These are phyloP conservation scores for Curvularia hawaiiensis DNA, from an alignment of 2,329 filamentous ascomycete genomes.

Conservation along the genomic window DNA sequence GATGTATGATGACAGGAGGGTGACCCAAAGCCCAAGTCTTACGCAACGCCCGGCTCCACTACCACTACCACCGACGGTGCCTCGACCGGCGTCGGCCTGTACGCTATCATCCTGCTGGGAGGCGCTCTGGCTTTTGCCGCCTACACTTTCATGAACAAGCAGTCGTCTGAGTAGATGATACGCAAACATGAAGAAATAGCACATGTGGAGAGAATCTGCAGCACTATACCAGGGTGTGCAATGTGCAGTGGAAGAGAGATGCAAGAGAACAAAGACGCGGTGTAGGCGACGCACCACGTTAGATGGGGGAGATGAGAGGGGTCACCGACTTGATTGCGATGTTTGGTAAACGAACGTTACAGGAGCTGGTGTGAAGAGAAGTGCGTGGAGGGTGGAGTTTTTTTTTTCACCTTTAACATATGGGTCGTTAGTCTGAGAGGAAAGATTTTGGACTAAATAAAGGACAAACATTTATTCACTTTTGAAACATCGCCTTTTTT, in stretches of 20 bases:
- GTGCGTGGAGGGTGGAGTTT: neutral
- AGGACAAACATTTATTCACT: neutral
- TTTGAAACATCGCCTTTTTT: neutral
- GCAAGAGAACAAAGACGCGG: neutral
- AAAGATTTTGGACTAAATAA: neutral
- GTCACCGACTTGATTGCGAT: neutral
- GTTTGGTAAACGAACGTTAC: neutral
- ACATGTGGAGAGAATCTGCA: neutral
- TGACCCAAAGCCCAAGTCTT: conserved; percentile 74
- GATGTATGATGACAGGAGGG: conserved; percentile 58
- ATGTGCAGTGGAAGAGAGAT: neutral
- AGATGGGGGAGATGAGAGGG: neutral
- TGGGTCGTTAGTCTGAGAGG: neutral
- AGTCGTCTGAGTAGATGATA: conserved; percentile 20
- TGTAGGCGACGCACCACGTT: neutral
- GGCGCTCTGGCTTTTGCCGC: conserved; percentile 77
- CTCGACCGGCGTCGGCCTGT: conserved; percentile 77
- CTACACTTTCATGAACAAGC: conserved; percentile 81
- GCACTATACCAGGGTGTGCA: neutral
- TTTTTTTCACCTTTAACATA: neutral
- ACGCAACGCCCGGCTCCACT: conserved; percentile 55
- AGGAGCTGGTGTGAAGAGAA: neutral
- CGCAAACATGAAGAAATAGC: neutral
- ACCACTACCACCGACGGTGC: conserved; percentile 53
- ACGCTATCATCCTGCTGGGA: conserved; percentile 79